These are phyloP conservation scores for Ophiostoma sp. DNA, from an alignment of 2,329 filamentous ascomycete species.

Conservation along the genomic window DNA sequence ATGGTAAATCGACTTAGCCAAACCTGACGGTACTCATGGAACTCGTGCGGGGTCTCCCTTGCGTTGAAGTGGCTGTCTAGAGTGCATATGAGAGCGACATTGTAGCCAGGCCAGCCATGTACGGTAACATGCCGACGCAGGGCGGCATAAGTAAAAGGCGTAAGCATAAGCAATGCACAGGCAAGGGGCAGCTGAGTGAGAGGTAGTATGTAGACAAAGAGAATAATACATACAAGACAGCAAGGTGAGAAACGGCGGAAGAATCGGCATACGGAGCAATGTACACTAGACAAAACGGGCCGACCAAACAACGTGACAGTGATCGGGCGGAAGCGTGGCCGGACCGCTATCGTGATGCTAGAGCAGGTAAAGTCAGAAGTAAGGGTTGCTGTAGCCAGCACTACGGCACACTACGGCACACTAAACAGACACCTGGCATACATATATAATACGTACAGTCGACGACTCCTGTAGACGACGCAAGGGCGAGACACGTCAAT, in stretches of 20 bases:
- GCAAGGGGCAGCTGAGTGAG: not conserved
- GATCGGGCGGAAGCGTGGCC: constrained; percentile 5
- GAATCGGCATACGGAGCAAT: too few species aligned
- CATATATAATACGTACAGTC: too few species aligned
- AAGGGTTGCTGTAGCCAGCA: not conserved
- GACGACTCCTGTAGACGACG: not conserved
- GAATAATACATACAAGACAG: not conserved
- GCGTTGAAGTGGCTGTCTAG: not conserved
- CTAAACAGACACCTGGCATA: not conserved
- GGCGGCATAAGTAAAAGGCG: not conserved
- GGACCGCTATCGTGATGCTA: not conserved
- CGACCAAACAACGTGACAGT: constrained; percentile 1
- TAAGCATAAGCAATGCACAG: not conserved
- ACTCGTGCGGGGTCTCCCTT: constrained; percentile 5
- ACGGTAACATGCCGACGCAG: not conserved
- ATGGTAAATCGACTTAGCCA: not conserved
- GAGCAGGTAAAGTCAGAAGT: not conserved
- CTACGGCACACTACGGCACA: not conserved
- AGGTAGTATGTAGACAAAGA: not conserved
- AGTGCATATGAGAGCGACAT: not conserved
- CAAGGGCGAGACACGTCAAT: constrained; percentile 4
- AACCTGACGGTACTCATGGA: not conserved
- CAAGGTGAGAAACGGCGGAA: not conserved
- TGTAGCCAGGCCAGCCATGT: too few species aligned
- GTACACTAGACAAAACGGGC: not conserved